Conservation (phyloP, 2,329 filamentous ascomycete species). For the Hysterium pulicare region DNA sequence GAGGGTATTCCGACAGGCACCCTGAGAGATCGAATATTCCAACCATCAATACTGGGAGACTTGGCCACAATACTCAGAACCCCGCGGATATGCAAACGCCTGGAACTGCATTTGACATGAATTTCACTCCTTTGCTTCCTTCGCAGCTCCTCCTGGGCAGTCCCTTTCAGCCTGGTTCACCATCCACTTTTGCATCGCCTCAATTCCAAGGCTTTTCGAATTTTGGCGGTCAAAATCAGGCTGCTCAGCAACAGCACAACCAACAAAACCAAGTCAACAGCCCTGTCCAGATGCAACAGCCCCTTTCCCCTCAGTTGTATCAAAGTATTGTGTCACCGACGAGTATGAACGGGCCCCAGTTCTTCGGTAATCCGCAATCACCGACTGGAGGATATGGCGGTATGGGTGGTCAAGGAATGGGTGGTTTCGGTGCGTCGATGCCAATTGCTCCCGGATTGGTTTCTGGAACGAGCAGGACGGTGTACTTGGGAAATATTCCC, state of each 20-base stretch:
- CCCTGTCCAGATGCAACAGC: conserved; percentile 68
- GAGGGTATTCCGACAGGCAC: conserved; percentile 83
- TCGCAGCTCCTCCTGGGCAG: conserved; percentile 93
- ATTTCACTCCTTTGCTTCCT: conserved; percentile 92
- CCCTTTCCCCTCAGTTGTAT: conserved; percentile 77
- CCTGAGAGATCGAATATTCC: conserved; percentile 82
- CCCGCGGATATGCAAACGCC: conserved; percentile 77
- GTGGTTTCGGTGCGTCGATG: conserved; percentile 69
- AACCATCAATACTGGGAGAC: conserved; percentile 81
- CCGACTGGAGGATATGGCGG: conserved; percentile 73
- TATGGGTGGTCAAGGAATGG: conserved; percentile 57
- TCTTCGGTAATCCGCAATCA: conserved; percentile 77
- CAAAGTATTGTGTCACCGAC: conserved; percentile 83
- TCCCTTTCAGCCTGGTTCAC: conserved; percentile 93
- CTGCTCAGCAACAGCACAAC: conserved; percentile 56
- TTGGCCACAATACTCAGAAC: conserved; percentile 55
- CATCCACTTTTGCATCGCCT: conserved; percentile 81
- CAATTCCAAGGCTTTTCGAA: conserved; percentile 83
- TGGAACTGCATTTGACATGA: conserved; percentile 91
- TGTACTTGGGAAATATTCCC: conserved; percentile 98
- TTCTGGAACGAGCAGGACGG: conserved; percentile 89
- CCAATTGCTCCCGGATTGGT: conserved; percentile 75
- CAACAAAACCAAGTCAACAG: conserved; percentile 65
- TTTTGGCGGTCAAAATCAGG: conserved; percentile 59
- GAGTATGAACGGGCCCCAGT: conserved; percentile 75